phyloP scores from a whole-genome alignment of 2,329 filamentous ascomycete genomes.

The Fusarium nurragi region DNA sequence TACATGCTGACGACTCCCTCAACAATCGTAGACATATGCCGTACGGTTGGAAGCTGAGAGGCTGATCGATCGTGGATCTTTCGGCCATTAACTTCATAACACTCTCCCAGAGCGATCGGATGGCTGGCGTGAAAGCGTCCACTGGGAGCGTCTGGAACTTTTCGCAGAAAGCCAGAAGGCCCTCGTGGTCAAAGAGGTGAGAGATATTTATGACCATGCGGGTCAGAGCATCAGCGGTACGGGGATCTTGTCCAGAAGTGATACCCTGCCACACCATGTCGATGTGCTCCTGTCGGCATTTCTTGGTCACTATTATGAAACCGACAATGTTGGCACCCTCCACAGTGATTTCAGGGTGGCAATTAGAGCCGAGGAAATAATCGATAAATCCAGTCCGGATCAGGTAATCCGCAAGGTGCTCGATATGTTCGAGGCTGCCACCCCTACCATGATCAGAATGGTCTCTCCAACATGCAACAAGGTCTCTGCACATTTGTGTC shows the following conservation, averaged over 20 bases:
- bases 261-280: slow-evolving; percentile 88
- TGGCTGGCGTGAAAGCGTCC: slow-evolving; percentile 67
- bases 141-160: slow-evolving; percentile 75
- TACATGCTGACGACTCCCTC: slow-evolving; percentile 72
- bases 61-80: slow-evolving; percentile 53
- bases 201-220: slow-evolving; percentile 66
- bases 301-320: slow-evolving; percentile 82
- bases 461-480: slow-evolving; percentile 73
- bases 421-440: slow-evolving; percentile 61
- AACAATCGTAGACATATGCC: slow-evolving; percentile 72
- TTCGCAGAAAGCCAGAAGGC: slow-evolving; percentile 72
- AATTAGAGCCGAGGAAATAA: slow-evolving; percentile 89
- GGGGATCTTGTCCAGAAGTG: slow-evolving; percentile 81
- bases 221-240: slow-evolving; percentile 83
- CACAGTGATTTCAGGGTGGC: slow-evolving; percentile 87
- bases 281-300: slow-evolving; percentile 76
- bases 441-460: slow-evolving; percentile 59
- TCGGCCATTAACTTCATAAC: slow-evolving; percentile 61
- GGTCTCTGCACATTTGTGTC: slow-evolving; percentile 74
- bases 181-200: slow-evolving; percentile 58
- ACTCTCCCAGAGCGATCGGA: slow-evolving; percentile 69
- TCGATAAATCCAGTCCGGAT: slow-evolving; percentile 76
- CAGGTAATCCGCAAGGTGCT: slow-evolving; percentile 75
- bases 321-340: slow-evolving; percentile 86
- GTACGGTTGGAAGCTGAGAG: slow-evolving; percentile 56